Conservation (phyloP, 2,329 filamentous ascomycete species). For the Phyllosticta citriasiana region DNA sequence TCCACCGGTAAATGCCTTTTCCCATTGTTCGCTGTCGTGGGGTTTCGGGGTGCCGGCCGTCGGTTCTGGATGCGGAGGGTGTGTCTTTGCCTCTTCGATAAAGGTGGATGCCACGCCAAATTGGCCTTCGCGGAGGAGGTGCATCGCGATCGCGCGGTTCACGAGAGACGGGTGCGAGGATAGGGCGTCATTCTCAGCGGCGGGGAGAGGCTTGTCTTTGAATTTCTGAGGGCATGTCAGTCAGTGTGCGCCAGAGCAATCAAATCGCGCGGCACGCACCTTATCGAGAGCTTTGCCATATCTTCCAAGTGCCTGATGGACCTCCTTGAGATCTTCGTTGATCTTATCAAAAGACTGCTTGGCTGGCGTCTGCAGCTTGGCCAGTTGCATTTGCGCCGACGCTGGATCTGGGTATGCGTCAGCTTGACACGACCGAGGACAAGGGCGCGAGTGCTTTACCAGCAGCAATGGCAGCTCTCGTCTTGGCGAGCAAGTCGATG, state of each 20-base stretch:
- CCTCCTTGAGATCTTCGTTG: constrained; percentile 70
- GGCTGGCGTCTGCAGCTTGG: constrained; percentile 76
- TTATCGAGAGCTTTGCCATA: constrained; percentile 81
- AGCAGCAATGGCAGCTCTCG: constrained; percentile 61
- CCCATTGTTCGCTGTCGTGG: constrained; percentile 26
- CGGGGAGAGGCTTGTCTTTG: constrained; percentile 55
- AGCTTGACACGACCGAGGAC: constrained; percentile 20
- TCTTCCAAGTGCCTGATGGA: constrained; percentile 70
- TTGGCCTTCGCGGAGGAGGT: constrained; percentile 86
- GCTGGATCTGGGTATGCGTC: constrained; percentile 47
- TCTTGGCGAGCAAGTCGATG: constrained; percentile 64
- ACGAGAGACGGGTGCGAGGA: constrained; percentile 66
- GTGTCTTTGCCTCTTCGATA: constrained; percentile 55
- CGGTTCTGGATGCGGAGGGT: constrained; percentile 32
- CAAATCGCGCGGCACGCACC: constrained; percentile 34
- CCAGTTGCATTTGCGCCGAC: constrained; percentile 62
- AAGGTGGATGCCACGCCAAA: constrained; percentile 84
- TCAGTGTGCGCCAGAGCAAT: not conserved
- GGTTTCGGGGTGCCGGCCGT: constrained; percentile 26
- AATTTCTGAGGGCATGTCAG: constrained; percentile 39
- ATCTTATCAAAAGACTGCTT: constrained; percentile 72
- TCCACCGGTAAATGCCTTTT: constrained; percentile 36
- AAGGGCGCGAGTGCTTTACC: constrained; percentile 30
- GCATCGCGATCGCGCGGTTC: constrained; percentile 92
- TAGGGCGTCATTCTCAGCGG: constrained; percentile 71